These are phyloP conservation scores for Penicillium sp. DNA, from an alignment of 2,329 filamentous ascomycete species.

Conservation along the genomic window DNA sequence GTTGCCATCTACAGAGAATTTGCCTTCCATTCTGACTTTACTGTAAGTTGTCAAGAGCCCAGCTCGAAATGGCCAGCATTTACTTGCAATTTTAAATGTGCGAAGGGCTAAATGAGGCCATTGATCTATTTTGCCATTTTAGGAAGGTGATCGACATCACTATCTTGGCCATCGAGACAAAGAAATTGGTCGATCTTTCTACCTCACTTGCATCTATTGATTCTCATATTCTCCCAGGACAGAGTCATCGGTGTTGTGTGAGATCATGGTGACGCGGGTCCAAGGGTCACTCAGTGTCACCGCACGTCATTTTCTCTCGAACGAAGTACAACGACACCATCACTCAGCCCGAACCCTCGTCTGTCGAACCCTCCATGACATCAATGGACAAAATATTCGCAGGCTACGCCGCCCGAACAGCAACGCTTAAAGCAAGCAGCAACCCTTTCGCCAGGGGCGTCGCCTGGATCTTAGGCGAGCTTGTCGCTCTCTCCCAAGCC, in stretches of 20 bases:
- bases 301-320: too few species aligned
- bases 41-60: too few species aligned
- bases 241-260: not conserved
- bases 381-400: not conserved
- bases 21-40: too few species aligned
- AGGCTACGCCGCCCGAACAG: not conserved
- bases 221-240: not conserved
- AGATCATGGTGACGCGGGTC: not conserved
- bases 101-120: too few species aligned
- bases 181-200: not conserved
- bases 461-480: constrained; percentile 51
- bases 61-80: too few species aligned
- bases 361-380: not conserved
- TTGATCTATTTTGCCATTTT: not conserved
- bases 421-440: constrained; percentile 25
- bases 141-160: not conserved
- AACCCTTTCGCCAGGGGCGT: constrained; percentile 50
- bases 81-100: too few species aligned
- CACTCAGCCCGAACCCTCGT: not conserved
- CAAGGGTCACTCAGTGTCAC: not conserved
- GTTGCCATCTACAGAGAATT: too few species aligned
- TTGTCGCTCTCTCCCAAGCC: constrained; percentile 50
- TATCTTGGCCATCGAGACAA: not conserved
- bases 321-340: not conserved
- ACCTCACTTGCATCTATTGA: not conserved